Evolutionary conservation across 2,329 filamentous ascomycete genomes (phyloP).

Genomic region (Nothomitra cinnamomea): DNA sequence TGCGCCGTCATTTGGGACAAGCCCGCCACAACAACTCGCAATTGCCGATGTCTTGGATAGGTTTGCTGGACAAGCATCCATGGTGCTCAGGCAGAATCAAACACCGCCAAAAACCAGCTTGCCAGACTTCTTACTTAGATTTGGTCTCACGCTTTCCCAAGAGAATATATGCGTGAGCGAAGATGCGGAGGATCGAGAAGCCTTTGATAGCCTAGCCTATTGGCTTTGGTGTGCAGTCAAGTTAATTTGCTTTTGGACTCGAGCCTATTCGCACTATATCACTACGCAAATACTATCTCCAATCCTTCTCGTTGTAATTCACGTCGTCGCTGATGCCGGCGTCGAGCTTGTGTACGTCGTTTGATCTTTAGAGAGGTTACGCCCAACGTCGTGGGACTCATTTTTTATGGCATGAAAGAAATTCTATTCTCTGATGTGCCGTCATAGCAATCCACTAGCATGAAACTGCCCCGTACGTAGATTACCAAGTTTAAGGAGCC

Average conservation of each 20-base stretch:
- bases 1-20: slow-evolving; percentile 1
- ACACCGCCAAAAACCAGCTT: not conserved
- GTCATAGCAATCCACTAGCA: not conserved
- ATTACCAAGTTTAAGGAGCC: not conserved
- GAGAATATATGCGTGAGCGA: not conserved
- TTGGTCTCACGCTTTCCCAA: not conserved
- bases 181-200: not conserved
- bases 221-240: too few relatives aligned
- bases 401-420: not conserved
- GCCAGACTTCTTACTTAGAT: not conserved
- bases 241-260: too few relatives aligned
- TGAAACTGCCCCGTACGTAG: not conserved
- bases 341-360: too few relatives aligned
- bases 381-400: not conserved
- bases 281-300: too few relatives aligned
- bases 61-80: not conserved
- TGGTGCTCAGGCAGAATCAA: not conserved
- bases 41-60: slow-evolving; percentile 1
- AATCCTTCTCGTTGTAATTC: too few relatives aligned
- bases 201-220: not conserved
- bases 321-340: too few relatives aligned
- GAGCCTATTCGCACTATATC: too few relatives aligned
- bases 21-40: slow-evolving; percentile 1
- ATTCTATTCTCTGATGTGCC: not conserved
- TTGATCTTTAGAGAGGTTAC: too few relatives aligned